Evolutionary conservation across 345 rosid species (phyloP), one percentile per base, ranked within the genome.

Genomic region (Bretschneidera sinensis): DNA sequence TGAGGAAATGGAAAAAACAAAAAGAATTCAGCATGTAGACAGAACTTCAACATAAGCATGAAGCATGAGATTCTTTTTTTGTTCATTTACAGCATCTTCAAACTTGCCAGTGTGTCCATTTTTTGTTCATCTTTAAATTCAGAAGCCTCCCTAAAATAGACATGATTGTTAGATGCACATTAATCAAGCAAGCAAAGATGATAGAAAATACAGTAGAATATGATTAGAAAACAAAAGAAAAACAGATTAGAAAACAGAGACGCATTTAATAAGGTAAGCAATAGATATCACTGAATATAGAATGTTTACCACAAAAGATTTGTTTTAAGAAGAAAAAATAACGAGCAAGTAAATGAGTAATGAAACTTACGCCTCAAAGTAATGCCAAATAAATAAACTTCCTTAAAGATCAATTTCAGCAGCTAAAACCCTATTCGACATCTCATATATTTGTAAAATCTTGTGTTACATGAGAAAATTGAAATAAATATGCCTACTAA

Each of bases 51-150:
- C n/a, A 9, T 13, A n/a, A n/a, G n/a, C n/a, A n/a, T n/a, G n/a
- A n/a, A 16, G 61, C 17, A 31, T 48, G 62, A 52, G 48, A 54
- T 20, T 43, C 25, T 22, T 57, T 31, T 19, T 15, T 25, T 50
- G 58, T 55, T 21, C 21, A 18, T 15, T 15, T 35, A 50, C 51
- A 59, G 61, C 51, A 43, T 65, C 68, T 54, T 66, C 57, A 52
- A 72, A 72, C 68, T 66, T 66, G 68, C 52, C 76, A n/a, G 35
- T 61, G 71, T 31, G 14, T 35, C 61, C 76, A 65, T n/a, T 62
- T 51, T 57, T 50, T 5, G 14, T 31, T 72, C 59, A 57, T 57
- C 61, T 62, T 67, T 57, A 34, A 31, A 21, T 57, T 25, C 60
- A 51, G 54, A 56, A 9, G 8, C 52, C 31, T 24, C 21, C 66